A percentile compares a stretch with the other conserved stretches of the same genome.
Evolutionary conservation across 306 rosid species (phyloP).

Genomic region (Inga laurina): DNA sequence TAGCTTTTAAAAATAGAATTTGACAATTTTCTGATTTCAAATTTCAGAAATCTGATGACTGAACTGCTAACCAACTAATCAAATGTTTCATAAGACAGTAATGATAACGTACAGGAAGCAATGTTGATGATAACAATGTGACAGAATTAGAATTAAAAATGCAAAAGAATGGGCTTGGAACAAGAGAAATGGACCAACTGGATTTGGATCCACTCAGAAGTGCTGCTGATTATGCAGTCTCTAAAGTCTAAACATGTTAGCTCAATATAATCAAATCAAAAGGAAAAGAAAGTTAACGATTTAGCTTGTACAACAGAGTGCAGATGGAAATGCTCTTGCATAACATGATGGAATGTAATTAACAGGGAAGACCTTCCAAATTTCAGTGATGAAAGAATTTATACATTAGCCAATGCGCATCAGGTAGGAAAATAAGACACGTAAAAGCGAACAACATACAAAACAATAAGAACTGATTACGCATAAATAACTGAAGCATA

Average conservation of each 20-base stretch:
- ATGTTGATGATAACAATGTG: background rate
- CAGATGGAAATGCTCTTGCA: background rate
- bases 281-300: background rate
- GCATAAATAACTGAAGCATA: background rate
- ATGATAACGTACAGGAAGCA: background rate
- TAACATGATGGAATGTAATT: background rate
- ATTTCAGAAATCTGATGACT: background rate
- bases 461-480: background rate
- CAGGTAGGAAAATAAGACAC: background rate
- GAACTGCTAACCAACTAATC: background rate
- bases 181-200: background rate
- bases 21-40: background rate
- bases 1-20: background rate
- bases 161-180: background rate
- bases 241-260: background rate
- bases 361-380: background rate
- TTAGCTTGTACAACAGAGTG: background rate
- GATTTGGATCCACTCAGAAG: background rate
- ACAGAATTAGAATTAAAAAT: background rate
- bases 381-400: background rate
- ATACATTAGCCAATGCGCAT: background rate
- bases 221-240: background rate
- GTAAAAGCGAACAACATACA: background rate
- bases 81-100: background rate
- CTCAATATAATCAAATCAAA: background rate